A percentile compares a stretch with the other conserved stretches of the same genome.
Conservation (phyloP, 441 rosid genomes). For the Populus hybrid region DNA sequence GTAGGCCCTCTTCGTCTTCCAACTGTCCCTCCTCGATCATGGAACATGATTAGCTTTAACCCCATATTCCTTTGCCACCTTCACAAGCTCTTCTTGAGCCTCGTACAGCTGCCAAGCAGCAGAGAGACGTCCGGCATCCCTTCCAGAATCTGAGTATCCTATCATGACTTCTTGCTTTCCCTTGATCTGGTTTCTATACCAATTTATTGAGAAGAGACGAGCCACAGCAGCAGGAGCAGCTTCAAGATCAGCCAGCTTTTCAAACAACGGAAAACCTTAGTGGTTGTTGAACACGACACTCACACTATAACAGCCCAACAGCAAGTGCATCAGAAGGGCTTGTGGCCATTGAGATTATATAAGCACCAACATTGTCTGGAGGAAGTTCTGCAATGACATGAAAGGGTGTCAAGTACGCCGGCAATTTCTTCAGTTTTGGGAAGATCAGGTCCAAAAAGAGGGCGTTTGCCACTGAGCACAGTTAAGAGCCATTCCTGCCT, state of each 20-base stretch:
- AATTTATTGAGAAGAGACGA: slow-evolving; percentile 79
- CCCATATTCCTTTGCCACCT: slow-evolving; percentile 77
- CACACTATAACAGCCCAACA: slow-evolving; percentile 91
- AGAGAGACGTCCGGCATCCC: slow-evolving; percentile 89
- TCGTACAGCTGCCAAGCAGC: slow-evolving; percentile 95
- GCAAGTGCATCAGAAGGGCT: slow-evolving; percentile 86
- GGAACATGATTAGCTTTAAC: slow-evolving; percentile 96
- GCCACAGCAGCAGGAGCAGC: slow-evolving; percentile 92
- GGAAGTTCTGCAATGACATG: slow-evolving; percentile 89
- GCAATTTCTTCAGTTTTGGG: slow-evolving; percentile 92
- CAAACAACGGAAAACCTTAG: slow-evolving; percentile 90
- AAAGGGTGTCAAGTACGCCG: slow-evolving; percentile 82
- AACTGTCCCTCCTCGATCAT: slow-evolving; percentile 94
- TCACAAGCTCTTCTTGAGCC: slow-evolving; percentile 92
- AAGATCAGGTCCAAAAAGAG: slow-evolving; percentile 86
- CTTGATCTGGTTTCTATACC: slow-evolving; percentile 79
- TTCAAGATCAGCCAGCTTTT: slow-evolving; percentile 91
- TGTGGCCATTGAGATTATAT: slow-evolving; percentile 96
- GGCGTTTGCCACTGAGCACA: slow-evolving; percentile 87
- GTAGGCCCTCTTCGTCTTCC: slow-evolving; percentile 98
- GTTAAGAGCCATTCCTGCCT: slow-evolving; percentile 92
- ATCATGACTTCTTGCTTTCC: slow-evolving; percentile 98
- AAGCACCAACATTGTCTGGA: slow-evolving; percentile 80
- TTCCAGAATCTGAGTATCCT: slow-evolving; percentile 95
- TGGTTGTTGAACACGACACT: slow-evolving; percentile 73